Evolutionary conservation across 257 asterid species (phyloP).

Genomic region (Dorcoceras hygrometricum): DNA sequence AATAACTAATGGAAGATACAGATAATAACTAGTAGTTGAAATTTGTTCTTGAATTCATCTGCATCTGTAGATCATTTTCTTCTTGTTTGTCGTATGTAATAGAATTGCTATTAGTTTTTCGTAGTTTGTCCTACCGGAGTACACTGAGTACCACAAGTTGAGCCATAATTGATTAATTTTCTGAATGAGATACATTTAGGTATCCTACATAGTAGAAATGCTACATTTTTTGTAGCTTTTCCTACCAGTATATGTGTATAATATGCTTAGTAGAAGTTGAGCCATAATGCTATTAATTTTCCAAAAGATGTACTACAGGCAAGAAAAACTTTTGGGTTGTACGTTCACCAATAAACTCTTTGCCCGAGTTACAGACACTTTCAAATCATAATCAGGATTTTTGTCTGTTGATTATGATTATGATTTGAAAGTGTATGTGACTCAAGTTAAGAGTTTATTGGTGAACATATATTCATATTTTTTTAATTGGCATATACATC

Average conservation of each 20-base stretch:
- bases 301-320: neutral
- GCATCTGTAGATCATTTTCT: neutral
- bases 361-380: too few relatives aligned
- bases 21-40: constrained; percentile 19
- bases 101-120: neutral
- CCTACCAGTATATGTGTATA: neutral
- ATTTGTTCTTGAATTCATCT: constrained; percentile 12
- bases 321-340: too few relatives aligned
- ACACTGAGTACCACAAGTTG: too few relatives aligned
- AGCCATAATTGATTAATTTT: too few relatives aligned
- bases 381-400: too few relatives aligned
- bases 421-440: neutral
- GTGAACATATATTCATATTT: too few relatives aligned
- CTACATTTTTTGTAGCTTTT: neutral
- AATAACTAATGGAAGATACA: neutral
- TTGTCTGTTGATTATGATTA: too few relatives aligned
- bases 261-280: too few relatives aligned
- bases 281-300: too few relatives aligned
- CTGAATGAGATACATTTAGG: neutral
- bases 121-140: neutral
- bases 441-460: neutral
- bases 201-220: neutral
- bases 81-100: neutral
- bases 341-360: too few relatives aligned
- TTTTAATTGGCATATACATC: neutral